Evolutionary conservation across 352 stramenopile species (phyloP), one percentile per base, ranked within the genome.

Genomic region (Globisporangium spinosum): DNA sequence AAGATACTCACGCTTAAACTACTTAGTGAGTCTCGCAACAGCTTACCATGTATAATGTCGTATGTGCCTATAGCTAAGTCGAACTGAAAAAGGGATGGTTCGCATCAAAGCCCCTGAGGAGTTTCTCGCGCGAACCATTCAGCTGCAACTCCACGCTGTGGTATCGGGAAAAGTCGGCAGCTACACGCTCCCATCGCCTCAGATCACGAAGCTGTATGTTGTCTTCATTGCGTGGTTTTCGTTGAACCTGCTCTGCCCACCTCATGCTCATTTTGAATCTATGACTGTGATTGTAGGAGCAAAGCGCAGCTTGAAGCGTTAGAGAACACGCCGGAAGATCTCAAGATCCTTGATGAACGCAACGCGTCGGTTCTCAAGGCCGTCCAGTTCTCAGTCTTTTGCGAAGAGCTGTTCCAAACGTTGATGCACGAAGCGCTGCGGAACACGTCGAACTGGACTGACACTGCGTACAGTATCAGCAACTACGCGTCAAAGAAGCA

Each of bases 331-430:
- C 72, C 77, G 1, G 82, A 92, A 13, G 81, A 93, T n/a, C 34
- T 81, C 0, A 83, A 87, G 62, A 70, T 77, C 7, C 64, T 94
- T 25, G 74, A 93, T 3, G 83, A 88, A 38, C 82, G 83, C 34
- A 96, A 96, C 49, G 65, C 75, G 27, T 86, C 79, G 6, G 72
- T 94, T 65, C 67, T 96, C 4, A 87, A 89, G 68, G 85, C 83
- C 0, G 85, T 96, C 12, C 88, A 94, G 74, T 94, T 94, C 62
- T 94, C 88, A 2, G 82, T 96, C 1, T 96, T 94, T 58, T 94
- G 85, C 45, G 86, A 94, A 76, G 88, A 96, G 67, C 69, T 92
- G 0, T 96, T 96, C 68, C 82, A 93, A 67, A 91, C 76, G 8
- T 53, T 93, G 34, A 94, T 96, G 88, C 81, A 89, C 62, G 88